Evolutionary conservation across 345 rosid species (phyloP).

Genomic region (Pistacia atlantica): DNA sequence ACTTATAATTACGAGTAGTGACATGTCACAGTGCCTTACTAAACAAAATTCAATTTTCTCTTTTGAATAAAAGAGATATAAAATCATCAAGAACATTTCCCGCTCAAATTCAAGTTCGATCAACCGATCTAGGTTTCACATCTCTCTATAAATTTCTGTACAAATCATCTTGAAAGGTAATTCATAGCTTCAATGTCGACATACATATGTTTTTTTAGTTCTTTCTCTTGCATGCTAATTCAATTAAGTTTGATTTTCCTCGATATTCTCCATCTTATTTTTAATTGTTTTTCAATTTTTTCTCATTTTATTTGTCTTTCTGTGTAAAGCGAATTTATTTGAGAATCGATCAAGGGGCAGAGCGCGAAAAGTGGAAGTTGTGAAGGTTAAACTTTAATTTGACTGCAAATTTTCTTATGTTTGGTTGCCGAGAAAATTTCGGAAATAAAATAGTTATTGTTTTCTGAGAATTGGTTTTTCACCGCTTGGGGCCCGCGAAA

Average conservation of each 20-base stretch:
- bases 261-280: neutral
- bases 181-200: neutral
- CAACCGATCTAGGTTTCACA: neutral
- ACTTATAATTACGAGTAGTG: too few species aligned
- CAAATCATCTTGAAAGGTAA: neutral
- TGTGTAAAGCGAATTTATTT: neutral
- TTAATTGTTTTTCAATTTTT: neutral
- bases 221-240: too few species aligned
- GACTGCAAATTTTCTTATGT: neutral
- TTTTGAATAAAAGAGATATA: neutral
- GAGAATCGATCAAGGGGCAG: neutral
- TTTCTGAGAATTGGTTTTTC: neutral
- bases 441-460: neutral
- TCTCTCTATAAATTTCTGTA: neutral
- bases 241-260: too few species aligned
- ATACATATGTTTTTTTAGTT: neutral
- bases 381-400: neutral
- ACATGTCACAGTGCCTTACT: too few species aligned
- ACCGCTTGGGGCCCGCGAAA: neutral
- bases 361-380: neutral
- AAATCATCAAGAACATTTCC: conserved; percentile 4
- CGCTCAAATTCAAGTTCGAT: neutral
- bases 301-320: neutral
- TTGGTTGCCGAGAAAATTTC: conserved; percentile 8
- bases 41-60: neutral